Percentiles rank a stretch among this genome's conserved stretches.
Evolutionary conservation across 1,284 basidiomycete species (phyloP).

Genomic region (Amylostereum areolatum): DNA sequence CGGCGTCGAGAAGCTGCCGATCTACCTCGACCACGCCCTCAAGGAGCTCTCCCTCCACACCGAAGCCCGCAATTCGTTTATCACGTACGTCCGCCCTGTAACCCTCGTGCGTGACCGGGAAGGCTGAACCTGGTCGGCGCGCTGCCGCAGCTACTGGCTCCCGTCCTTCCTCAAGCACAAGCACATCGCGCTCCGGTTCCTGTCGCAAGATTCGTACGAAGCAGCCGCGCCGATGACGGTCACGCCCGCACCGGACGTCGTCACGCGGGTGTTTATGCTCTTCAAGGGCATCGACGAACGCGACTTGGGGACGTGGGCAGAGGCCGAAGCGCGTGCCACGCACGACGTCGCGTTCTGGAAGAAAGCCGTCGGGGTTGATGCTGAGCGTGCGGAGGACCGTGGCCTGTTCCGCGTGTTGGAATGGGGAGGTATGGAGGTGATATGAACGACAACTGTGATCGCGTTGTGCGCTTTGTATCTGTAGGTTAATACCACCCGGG

Average conservation of each 20-base stretch:
- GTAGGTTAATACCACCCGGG: too few relatives aligned
- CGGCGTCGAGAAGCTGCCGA: slow-evolving; percentile 18
- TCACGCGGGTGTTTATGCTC: slow-evolving; percentile 41
- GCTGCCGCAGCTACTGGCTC: slow-evolving; percentile 36
- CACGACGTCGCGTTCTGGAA: slow-evolving; percentile 15
- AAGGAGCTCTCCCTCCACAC: slow-evolving; percentile 29
- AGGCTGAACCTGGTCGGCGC: not conserved
- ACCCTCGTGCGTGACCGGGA: too few relatives aligned
- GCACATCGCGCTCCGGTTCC: slow-evolving; percentile 37
- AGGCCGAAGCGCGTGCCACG: slow-evolving; percentile 12
- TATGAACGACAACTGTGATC: too few relatives aligned
- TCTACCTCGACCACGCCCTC: slow-evolving; percentile 31
- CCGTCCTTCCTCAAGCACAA: slow-evolving; percentile 32
- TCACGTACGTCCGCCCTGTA: slow-evolving; percentile 23
- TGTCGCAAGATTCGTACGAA: slow-evolving; percentile 35
- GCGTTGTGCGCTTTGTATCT: too few relatives aligned
- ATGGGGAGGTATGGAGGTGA: slow-evolving; percentile 35
- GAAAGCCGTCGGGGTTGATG: slow-evolving; percentile 21
- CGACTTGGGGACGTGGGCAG: slow-evolving; percentile 17
- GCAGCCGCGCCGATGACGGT: slow-evolving; percentile 30
- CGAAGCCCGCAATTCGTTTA: slow-evolving; percentile 37
- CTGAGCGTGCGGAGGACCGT: slow-evolving; percentile 12
- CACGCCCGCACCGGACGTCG: slow-evolving; percentile 33
- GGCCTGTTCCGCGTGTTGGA: slow-evolving; percentile 27
- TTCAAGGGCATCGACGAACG: slow-evolving; percentile 29